Evolutionary conservation across 2,329 filamentous ascomycete genomes (phyloP).

Genomic region (Xylariaceae sp.): DNA sequence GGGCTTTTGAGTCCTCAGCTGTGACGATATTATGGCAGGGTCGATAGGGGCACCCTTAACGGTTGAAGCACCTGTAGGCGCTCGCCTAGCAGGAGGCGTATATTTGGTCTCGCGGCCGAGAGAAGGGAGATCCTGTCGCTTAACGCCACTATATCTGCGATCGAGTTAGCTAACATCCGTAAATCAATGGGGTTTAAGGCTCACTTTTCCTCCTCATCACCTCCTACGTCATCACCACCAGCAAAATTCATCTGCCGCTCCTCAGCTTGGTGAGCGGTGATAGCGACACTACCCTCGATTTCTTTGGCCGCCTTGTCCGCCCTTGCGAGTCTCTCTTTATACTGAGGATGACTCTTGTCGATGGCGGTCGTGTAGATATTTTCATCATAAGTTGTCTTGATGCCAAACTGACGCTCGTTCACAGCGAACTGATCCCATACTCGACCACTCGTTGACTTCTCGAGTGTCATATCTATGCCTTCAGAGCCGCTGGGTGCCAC

Average conservation of each 20-base stretch:
- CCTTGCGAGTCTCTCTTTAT: constrained; percentile 76
- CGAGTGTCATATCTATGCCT: constrained; percentile 73
- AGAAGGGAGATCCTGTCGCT: constrained; percentile 75
- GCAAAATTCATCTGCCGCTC: constrained; percentile 78
- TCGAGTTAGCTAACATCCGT: constrained; percentile 18
- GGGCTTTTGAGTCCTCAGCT: constrained; percentile 63
- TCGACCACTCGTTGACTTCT: constrained; percentile 57
- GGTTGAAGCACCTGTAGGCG: constrained; percentile 75
- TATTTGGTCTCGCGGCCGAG: constrained; percentile 71
- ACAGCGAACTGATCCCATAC: constrained; percentile 93
- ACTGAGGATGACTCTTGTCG: constrained; percentile 82
- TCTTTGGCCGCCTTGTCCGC: constrained; percentile 87
- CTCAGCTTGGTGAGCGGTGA: constrained; percentile 86
- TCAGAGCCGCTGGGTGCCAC: constrained; percentile 68
- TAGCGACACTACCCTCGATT: constrained; percentile 78
- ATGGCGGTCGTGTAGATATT: constrained; percentile 93
- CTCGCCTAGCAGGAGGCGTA: constrained; percentile 85
- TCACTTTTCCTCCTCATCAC: constrained; percentile 93
- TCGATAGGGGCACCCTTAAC: constrained; percentile 81
- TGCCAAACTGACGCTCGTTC: constrained; percentile 86
- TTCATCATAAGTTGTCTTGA: constrained; percentile 91
- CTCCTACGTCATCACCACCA: constrained; percentile 68
- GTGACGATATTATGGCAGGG: constrained; percentile 89
- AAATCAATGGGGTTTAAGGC: constrained; percentile 35
- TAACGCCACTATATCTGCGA: constrained; percentile 86